Evolutionary conservation across 2,329 filamentous ascomycete genomes (phyloP), one percentile per base, ranked within the genome.

Genomic region (Juglanconis juglandina): DNA sequence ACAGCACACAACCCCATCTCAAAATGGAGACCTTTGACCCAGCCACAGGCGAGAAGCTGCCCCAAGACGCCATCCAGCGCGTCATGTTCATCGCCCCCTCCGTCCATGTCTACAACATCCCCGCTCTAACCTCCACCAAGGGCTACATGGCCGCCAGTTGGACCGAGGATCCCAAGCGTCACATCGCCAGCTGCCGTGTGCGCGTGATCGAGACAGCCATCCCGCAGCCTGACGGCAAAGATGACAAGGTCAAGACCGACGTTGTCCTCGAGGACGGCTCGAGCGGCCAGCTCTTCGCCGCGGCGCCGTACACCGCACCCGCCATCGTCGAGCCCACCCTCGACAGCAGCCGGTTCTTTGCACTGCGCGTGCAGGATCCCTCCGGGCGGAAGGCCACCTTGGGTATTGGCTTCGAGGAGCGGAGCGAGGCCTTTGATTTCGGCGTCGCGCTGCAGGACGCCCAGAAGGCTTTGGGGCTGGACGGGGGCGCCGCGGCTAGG

Each of bases 101-200:
- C 65, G 88, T 95, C 65, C 91, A 96, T 78, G 84, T 96, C 79
- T 96, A 96, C 81, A 87, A 89, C 70, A 92, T 96, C 72, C 92
- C 92, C 17, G 91, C 92, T 32, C 80, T 92, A 60, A 82, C 87
- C 49, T 89, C 88, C 17, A 91, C 87, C 68, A 89, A 89, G 72
- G 92, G 92, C 73, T 90, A 96, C 80, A 83, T 82, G 41, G 92
- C 92, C 61, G 81, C 87, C 11, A 77, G 83, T 64, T 96, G 92
- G 92, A 96, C 91, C 34, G 79, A 80, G 51, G 83, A 88, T 62
- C 83, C 86, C 62, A 81, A 85, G 67, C 85, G 87, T 42, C 87
- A 91, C 71, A 96, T 96, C 76, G 96, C 96, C 79, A 94, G 91
- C 53, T 90, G 89, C 48, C 89, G 91, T 52, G 76, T 95, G 57